Evolutionary conservation across 805 yeast genomes (phyloP).

Genomic region (Suhomyces faveliae): DNA sequence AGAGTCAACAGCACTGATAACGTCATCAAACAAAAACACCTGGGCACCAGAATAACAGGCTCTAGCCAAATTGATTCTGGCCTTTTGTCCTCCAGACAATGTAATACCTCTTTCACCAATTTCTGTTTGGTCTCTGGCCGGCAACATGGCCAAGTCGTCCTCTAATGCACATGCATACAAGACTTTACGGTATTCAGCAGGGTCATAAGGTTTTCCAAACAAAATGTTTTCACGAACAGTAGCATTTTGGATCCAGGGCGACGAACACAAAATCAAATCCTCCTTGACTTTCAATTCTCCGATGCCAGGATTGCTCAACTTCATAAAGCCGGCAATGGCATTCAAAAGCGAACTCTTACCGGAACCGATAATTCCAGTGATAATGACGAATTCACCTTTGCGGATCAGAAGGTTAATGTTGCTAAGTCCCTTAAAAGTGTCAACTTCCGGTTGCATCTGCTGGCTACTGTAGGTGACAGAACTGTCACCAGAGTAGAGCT

Average conservation of each 20-base stretch:
- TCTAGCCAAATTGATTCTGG: slow-evolving; percentile 44
- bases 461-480: slow-evolving; percentile 2
- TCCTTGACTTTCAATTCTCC: slow-evolving; percentile 28
- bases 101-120: slow-evolving; percentile 47
- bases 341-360: slow-evolving; percentile 42
- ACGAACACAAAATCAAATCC: slow-evolving; percentile 33
- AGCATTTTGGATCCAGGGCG: slow-evolving; percentile 46
- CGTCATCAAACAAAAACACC: slow-evolving; percentile 41
- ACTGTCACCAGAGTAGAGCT: slow-evolving; percentile 1
- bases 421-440: slow-evolving; percentile 31
- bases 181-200: slow-evolving; percentile 25
- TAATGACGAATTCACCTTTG: slow-evolving; percentile 37
- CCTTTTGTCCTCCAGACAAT: slow-evolving; percentile 47
- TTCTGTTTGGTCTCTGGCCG: slow-evolving; percentile 41
- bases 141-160: slow-evolving; percentile 34
- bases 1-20: slow-evolving; percentile 45
- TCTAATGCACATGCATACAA: slow-evolving; percentile 40
- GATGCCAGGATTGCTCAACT: slow-evolving; percentile 21
- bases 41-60: slow-evolving; percentile 37
- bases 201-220: slow-evolving; percentile 36
- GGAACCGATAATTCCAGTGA: slow-evolving; percentile 44
- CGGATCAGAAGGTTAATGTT: slow-evolving; percentile 31
- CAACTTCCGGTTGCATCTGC: not conserved
- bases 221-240: slow-evolving; percentile 40
- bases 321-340: slow-evolving; percentile 43